A percentile compares a stretch with the other conserved stretches of the same genome.
Conservation (phyloP, 257 asterid genomes). For the Dorcoceras hygrometricum region DNA sequence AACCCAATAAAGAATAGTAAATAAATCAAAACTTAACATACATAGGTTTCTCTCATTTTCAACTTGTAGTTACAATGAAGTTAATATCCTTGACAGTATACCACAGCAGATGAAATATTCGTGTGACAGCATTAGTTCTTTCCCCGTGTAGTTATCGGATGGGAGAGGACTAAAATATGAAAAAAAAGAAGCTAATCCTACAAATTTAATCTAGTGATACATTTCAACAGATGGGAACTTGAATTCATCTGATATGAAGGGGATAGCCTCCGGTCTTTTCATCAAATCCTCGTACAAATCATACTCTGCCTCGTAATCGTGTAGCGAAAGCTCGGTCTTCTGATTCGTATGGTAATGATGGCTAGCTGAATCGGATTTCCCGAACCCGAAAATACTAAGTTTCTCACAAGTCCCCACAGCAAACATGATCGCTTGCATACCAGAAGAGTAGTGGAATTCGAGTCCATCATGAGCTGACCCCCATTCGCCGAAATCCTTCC, state of each 20-base stretch:
- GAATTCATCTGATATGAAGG: conserved; percentile 69
- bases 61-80: too few species aligned
- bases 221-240: conserved; percentile 60
- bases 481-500: conserved; percentile 61
- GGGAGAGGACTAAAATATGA: too few species aligned
- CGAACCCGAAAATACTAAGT: conserved; percentile 87
- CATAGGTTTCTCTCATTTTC: too few species aligned
- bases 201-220: conserved; percentile 50
- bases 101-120: neutral
- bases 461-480: conserved; percentile 59
- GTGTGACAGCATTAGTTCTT: neutral
- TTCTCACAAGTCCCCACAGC: conserved; percentile 79
- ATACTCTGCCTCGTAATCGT: conserved; percentile 94
- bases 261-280: conserved; percentile 51
- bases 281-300: conserved; percentile 68
- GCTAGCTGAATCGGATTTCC: conserved; percentile 59
- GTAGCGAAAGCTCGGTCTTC: conserved; percentile 72
- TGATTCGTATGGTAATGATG: conserved; percentile 94
- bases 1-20: too few species aligned
- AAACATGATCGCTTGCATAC: conserved; percentile 89
- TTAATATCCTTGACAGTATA: too few species aligned
- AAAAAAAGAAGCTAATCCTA: neutral
- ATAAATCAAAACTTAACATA: too few species aligned
- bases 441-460: conserved; percentile 89
- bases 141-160: neutral